Percentiles rank a stretch among this genome's conserved stretches.
These are phyloP conservation scores for Nemophila menziesii DNA, from an alignment of 257 asterid genomes.

Conservation along the genomic window DNA sequence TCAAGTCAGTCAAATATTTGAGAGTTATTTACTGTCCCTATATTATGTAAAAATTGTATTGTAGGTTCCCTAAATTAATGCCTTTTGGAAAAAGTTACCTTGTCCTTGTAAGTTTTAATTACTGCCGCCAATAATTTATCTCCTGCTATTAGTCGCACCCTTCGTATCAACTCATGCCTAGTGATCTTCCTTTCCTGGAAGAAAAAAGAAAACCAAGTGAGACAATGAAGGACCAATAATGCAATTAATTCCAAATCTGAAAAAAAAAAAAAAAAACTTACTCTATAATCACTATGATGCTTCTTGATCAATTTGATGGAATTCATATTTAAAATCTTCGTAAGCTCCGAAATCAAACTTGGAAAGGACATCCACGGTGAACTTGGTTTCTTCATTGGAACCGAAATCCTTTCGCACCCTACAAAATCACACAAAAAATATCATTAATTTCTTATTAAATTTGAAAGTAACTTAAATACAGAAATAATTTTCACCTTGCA, in stretches of 20 bases:
- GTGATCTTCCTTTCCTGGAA: conserved; percentile 25
- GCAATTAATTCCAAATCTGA: not conserved
- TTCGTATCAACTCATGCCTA: conserved; percentile 18
- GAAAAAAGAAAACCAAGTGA: not conserved
- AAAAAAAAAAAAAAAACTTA: conserved; percentile 4
- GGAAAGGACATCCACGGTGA: conserved; percentile 31
- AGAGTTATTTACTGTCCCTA: too few relatives aligned
- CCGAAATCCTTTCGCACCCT: not conserved
- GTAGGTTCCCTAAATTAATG: too few relatives aligned
- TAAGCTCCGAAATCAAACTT: conserved; percentile 17
- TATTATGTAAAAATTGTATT: too few relatives aligned
- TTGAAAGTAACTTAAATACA: too few relatives aligned
- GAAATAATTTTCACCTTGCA: too few relatives aligned
- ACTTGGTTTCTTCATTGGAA: conserved; percentile 10
- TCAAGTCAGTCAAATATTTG: too few relatives aligned
- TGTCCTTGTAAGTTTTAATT: conserved; percentile 20
- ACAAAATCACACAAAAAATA: not conserved
- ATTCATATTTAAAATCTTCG: conserved; percentile 15
- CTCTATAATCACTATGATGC: conserved; percentile 15
- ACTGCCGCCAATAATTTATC: conserved; percentile 15
- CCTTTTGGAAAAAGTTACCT: conserved; percentile 20
- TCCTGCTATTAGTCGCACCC: conserved; percentile 23
- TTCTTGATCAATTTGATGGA: conserved; percentile 16
- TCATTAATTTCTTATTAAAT: too few relatives aligned
- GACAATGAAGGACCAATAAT: not conserved